These are phyloP conservation scores for Fagus sylvatica DNA, from an alignment of 306 rosid genomes.

Conservation along the genomic window DNA sequence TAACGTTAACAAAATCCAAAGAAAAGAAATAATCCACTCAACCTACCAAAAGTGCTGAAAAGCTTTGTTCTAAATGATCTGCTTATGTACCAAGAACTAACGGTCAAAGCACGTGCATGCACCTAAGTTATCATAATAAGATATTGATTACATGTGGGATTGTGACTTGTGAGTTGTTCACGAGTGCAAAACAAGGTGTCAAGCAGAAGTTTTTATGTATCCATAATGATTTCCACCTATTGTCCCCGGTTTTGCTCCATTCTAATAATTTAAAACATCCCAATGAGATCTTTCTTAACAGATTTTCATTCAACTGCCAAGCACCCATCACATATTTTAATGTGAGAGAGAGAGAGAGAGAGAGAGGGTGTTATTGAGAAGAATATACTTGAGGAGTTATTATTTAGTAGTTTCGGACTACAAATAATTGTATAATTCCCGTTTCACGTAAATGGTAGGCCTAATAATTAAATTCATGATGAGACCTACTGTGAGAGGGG, in stretches of 20 bases:
- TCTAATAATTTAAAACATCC: not conserved
- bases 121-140: slow-evolving; percentile 8
- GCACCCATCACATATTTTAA: not conserved
- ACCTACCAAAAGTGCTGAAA: not conserved
- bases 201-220: slow-evolving; percentile 15
- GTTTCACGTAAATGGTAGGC: too few species aligned
- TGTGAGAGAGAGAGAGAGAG: not conserved
- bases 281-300: not conserved
- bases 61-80: not conserved
- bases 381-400: not conserved
- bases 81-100: too few species aligned
- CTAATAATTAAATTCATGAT: too few species aligned
- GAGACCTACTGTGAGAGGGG: too few species aligned
- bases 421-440: too few species aligned
- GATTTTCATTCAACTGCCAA: not conserved
- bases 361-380: not conserved
- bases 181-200: slow-evolving; percentile 16
- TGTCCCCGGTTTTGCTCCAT: not conserved
- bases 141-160: slow-evolving; percentile 11
- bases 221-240: not conserved
- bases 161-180: slow-evolving; percentile 39
- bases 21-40: too few species aligned
- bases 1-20: too few species aligned
- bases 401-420: too few species aligned
- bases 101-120: slow-evolving; percentile 21